Base-by-base conservation (phyloP, 805 yeast species). In the Candida adriatica region DNA sequence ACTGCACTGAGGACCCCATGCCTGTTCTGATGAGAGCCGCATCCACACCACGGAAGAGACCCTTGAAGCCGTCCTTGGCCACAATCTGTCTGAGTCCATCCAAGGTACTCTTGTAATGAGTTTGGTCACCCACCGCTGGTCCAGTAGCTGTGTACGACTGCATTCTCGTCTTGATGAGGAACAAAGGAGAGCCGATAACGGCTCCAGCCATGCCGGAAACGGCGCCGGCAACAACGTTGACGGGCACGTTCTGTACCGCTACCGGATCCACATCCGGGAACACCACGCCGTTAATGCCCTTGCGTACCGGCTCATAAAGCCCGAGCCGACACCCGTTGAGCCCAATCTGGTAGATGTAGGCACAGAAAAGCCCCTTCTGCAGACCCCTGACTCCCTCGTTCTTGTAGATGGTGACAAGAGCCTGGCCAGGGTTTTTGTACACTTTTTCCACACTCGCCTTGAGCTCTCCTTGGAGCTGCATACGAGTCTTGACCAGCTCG, bases 391-490 rank as follows among this genome's bases (percentile, higher is more conserved):
- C 49, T 24, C 98, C 98, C 59, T 92, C 98, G 46, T 79, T 74
- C 49, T 68, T 70, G 53, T 62, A 76, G 36, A 90, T 84, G 9
- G 78, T 70, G 0, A 55, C 68, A 42, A 88, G 61, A 2, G 95
- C 95, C 59, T 92, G 97, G 21, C 83, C 45, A 8, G 95, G 88
- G 48, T 92, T 90, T 45, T 70, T 80, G 58, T 90, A 92, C 1
- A 78, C 67, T 16, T 66, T 68, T 24, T 68, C 61, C 5, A 61
- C 66, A 19, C 66, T 55, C 8, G 68, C 60, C 10, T 79, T 66
- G 31, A 90, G 66, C 59, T 92, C 97, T 38, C 98, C 98, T 58
- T 92, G 96, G 28, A 92, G 65, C 58, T 92, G 98, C 94, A 90
- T 83, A 61, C 97, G 67, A 7, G 95, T 92, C 62, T 92, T 92